Conservation (phyloP, 129 eudicot species). For the Dittrichia graveolens region DNA sequence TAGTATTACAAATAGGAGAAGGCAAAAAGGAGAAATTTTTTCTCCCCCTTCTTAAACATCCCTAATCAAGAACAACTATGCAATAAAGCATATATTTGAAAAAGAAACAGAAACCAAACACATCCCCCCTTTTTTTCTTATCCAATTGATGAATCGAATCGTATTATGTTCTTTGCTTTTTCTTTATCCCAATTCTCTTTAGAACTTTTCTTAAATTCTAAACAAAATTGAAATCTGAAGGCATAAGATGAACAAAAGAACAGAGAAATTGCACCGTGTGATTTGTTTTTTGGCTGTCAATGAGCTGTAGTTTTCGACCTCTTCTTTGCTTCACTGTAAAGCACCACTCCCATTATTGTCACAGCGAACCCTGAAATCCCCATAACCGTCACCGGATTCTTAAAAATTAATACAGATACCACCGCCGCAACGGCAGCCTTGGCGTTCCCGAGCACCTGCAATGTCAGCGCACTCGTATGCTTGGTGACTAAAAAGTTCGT, state of each 20-base stretch:
- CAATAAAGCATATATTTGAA: conserved; percentile 34
- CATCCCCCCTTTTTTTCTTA: conserved; percentile 11
- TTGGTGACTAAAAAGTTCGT: conserved; percentile 75
- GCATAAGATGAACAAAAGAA: conserved; percentile 33
- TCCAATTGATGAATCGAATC: conserved; percentile 48
- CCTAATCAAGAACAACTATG: conserved; percentile 38
- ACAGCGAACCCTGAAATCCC: conserved; percentile 79
- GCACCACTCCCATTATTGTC: conserved; percentile 78
- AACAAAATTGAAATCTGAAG: conserved; percentile 28
- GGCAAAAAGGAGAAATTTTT: conserved; percentile 19
- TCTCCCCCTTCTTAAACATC: conserved; percentile 23
- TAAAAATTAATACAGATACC: conserved; percentile 72
- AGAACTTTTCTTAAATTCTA: conserved; percentile 6
- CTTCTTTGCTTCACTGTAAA: conserved; percentile 84
- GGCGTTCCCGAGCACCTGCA: conserved; percentile 85
- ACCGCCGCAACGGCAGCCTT: conserved; percentile 81
- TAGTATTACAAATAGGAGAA: conserved; percentile 32
- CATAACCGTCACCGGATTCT: conserved; percentile 84
- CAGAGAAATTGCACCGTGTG: conserved; percentile 40
- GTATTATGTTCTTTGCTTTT: conserved; percentile 33
- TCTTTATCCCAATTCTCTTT: conserved; percentile 35
- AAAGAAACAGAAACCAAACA: conserved; percentile 30
- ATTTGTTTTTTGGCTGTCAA: conserved; percentile 34
- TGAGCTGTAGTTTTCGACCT: conserved; percentile 72
- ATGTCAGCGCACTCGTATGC: conserved; percentile 75